A percentile compares a stretch with the other conserved stretches of the same genome.
Conservation (phyloP, 345 rosid species). For the Leavenworthia alabamica region DNA sequence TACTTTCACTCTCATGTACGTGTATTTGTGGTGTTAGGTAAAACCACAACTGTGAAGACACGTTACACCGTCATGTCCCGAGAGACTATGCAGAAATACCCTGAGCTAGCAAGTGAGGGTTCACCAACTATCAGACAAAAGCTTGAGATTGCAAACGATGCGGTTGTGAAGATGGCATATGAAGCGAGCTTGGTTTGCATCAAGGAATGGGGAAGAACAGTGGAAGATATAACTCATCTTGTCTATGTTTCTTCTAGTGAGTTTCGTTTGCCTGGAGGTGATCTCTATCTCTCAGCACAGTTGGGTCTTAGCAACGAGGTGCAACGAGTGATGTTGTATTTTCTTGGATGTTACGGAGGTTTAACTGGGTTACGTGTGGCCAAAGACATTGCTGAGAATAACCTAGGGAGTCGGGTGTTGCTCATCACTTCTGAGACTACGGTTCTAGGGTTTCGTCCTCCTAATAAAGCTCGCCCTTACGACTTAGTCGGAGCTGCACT, state of each 20-base stretch:
- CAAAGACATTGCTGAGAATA: constrained; percentile 91
- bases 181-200: constrained; percentile 78
- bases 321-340: constrained; percentile 76
- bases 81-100: constrained; percentile 72
- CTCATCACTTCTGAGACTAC: constrained; percentile 82
- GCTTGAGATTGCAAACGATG: constrained; percentile 83
- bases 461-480: constrained; percentile 73
- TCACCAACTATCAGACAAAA: constrained; percentile 72
- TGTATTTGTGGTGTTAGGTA: constrained; percentile 43
- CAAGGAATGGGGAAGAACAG: constrained; percentile 72
- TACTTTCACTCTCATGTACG: neutral
- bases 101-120: constrained; percentile 78
- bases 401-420: constrained; percentile 73
- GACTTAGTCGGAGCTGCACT: constrained; percentile 93
- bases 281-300: constrained; percentile 60
- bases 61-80: constrained; percentile 92
- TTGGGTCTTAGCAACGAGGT: constrained; percentile 69
- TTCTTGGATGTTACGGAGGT: constrained; percentile 83
- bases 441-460: constrained; percentile 83
- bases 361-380: constrained; percentile 79
- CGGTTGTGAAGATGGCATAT: constrained; percentile 75
- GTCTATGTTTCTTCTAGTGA: constrained; percentile 92
- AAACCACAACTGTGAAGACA: constrained; percentile 84
- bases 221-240: constrained; percentile 69
- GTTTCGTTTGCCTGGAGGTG: constrained; percentile 85